Evolutionary conservation across 2,329 filamentous ascomycete genomes (phyloP).

Genomic region (Endoconidiophora polonica): DNA sequence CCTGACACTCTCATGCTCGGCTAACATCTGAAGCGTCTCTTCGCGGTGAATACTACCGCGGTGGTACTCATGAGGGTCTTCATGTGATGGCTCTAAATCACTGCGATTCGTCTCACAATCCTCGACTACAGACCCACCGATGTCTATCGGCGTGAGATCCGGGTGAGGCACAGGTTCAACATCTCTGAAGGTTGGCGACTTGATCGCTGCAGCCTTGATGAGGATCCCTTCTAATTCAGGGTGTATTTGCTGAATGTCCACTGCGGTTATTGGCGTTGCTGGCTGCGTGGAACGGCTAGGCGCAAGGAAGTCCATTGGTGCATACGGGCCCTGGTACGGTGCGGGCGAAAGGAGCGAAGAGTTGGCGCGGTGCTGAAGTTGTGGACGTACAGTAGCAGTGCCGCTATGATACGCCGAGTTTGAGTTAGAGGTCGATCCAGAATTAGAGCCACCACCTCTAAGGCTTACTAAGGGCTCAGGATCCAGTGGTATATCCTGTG

Average conservation of each 20-base stretch:
- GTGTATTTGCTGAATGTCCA: constrained; percentile 41
- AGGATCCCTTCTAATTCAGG: constrained; percentile 43
- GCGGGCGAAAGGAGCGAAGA: constrained; percentile 2
- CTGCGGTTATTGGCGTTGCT: constrained; percentile 25
- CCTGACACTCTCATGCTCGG: constrained; percentile 31
- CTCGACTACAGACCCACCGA: not conserved
- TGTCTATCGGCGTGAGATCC: not conserved
- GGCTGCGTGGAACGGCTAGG: constrained; percentile 14
- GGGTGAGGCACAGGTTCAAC: constrained; percentile 11
- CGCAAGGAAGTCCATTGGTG: constrained; percentile 22
- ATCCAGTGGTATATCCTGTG: not conserved
- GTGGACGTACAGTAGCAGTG: not conserved
- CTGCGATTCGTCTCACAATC: not conserved
- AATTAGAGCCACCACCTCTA: constrained; percentile 10
- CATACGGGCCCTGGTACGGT: constrained; percentile 5
- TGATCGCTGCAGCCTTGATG: constrained; percentile 36
- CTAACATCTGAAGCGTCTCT: constrained; percentile 29
- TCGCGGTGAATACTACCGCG: constrained; percentile 17
- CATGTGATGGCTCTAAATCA: not conserved
- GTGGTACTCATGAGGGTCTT: constrained; percentile 8
- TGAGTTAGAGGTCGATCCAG: constrained; percentile 14
- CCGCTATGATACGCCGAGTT: constrained; percentile 9
- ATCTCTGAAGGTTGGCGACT: constrained; percentile 34
- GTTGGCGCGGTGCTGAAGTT: not conserved
- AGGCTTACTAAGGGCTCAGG: not conserved